These are phyloP conservation scores for Aspergillus eucalypticola DNA, from an alignment of 2,329 filamentous ascomycete genomes.

Conservation along the genomic window DNA sequence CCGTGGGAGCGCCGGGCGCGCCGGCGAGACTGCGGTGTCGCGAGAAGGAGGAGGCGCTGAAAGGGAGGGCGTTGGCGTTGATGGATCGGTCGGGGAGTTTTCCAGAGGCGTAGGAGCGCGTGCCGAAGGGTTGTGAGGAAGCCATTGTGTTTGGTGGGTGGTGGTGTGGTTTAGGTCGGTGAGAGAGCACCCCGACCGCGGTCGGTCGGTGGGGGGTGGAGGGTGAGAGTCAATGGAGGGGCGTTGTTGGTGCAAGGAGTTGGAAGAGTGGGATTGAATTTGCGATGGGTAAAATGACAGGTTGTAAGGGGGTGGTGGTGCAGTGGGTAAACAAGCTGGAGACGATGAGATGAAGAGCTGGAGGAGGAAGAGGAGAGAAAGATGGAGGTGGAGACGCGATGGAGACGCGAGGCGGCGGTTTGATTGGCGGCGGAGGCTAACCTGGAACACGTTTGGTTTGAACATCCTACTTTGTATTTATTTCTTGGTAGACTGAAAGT, in stretches of 20 bases:
- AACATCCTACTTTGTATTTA: not conserved
- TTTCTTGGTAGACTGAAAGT: too few species aligned
- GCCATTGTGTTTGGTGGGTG: conserved; percentile 46
- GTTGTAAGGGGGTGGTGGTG: not conserved
- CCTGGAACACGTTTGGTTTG: not conserved
- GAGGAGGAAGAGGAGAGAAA: not conserved
- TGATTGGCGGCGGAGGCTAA: conserved; percentile 13
- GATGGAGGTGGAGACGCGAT: conserved; percentile 7
- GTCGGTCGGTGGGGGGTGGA: not conserved
- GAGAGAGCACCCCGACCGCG: not conserved
- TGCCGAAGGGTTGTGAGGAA: conserved; percentile 56
- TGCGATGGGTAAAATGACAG: not conserved
- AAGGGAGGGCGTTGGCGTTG: conserved; percentile 44
- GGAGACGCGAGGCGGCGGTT: conserved; percentile 28
- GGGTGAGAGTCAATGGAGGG: not conserved
- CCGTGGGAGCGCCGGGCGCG: conserved; percentile 36
- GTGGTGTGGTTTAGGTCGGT: conserved; percentile 5
- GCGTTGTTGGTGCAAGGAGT: not conserved
- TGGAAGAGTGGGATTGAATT: not conserved
- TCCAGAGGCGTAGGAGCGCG: conserved; percentile 55
- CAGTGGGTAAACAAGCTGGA: not conserved
- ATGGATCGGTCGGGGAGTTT: conserved; percentile 54
- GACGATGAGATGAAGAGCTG: not conserved
- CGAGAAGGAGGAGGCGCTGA: conserved; percentile 47
- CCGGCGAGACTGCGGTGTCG: conserved; percentile 39